These are phyloP conservation scores for Rhodotorula sp. DNA, from an alignment of 1,284 basidiomycete genomes.

Conservation along the genomic window DNA sequence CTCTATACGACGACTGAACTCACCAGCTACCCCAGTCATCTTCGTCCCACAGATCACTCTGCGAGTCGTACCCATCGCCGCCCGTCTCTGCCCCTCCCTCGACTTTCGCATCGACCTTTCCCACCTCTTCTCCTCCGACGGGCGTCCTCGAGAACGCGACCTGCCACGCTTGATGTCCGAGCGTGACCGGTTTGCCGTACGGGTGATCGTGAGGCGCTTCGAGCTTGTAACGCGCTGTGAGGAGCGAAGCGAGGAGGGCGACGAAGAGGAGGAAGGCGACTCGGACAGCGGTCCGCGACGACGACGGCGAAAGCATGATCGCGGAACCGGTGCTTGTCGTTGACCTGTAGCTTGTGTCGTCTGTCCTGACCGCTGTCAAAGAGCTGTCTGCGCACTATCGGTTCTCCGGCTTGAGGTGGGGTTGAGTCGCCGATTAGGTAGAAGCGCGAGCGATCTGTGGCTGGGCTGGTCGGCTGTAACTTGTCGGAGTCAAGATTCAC, in stretches of 20 bases:
- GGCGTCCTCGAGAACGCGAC: conserved; percentile 11
- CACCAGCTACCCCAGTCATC: conserved; percentile 21
- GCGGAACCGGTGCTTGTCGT: neutral
- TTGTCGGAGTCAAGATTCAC: no score
- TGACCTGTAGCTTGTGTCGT: neutral
- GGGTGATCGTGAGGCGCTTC: conserved; percentile 28
- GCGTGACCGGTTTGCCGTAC: conserved; percentile 15
- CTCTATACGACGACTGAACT: neutral
- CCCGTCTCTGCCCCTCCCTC: neutral
- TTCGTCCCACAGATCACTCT: conserved; percentile 14
- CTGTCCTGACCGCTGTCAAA: no score
- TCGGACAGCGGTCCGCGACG: conserved; percentile 17
- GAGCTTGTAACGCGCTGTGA: conserved; percentile 33
- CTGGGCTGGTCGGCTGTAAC: no score
- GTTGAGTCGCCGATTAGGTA: no score
- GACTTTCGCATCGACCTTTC: neutral
- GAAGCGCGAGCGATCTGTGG: no score
- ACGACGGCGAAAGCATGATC: conserved; percentile 20
- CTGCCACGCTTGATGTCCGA: conserved; percentile 27
- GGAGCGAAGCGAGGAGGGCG: conserved; percentile 21
- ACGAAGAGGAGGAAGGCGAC: conserved; percentile 16
- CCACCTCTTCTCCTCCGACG: neutral
- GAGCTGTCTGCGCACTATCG: no score
- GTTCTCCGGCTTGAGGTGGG: no score
- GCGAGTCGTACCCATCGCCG: conserved; percentile 2